Base-by-base conservation (phyloP, 495 filamentous ascomycete species). In the Penicillium salamii region DNA sequence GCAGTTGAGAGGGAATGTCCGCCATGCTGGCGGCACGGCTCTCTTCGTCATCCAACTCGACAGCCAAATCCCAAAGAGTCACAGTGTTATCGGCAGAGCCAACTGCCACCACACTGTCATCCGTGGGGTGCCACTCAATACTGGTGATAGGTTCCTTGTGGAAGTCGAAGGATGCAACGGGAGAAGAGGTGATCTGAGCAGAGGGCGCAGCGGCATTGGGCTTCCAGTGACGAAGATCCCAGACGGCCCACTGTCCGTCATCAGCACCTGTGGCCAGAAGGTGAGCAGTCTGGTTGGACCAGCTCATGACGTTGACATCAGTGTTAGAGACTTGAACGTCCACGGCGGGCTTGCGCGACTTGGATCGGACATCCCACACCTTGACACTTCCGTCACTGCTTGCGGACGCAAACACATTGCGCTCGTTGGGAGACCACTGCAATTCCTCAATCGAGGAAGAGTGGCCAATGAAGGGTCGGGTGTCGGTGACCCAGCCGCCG, bases 41-140 rank as follows among this genome's bases (percentile, higher is more conserved):
- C 78, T 97, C 92, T 72, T 98, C 93, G 58, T 97, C 93, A 58
- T 98, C 93, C 47, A 97, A 55, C 71, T 98, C 93, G 32, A 98
- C 93, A 3, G 90, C 88, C 64, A 98, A 65, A 85, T 98, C 93
- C 93, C 93, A 98, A 36, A 97, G 74, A 1, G 93, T 97, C 19
- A 97, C 78, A 8, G 91, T 96, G 63, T 91, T 91, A 66, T 98
- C 93, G 14, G 90, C 93, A 2, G 89, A 89, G 7, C 88, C 91
- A 15, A 97, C 90, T 6, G 89, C 88, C 13, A 98, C 84, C 48
- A 97, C 92, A 66, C 85, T 90, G 70, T 98, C 92, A 55, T 98
- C 93, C 3, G 87, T 88, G 13, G 93, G 93, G 69, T 98, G 92
- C 91, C 95, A 98, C 70, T 98, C 92, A 18, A 98, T 78, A 62